These are phyloP conservation scores for Termitomyces sp. DNA, from an alignment of 768 basidiomycete genomes.

Conservation along the genomic window DNA sequence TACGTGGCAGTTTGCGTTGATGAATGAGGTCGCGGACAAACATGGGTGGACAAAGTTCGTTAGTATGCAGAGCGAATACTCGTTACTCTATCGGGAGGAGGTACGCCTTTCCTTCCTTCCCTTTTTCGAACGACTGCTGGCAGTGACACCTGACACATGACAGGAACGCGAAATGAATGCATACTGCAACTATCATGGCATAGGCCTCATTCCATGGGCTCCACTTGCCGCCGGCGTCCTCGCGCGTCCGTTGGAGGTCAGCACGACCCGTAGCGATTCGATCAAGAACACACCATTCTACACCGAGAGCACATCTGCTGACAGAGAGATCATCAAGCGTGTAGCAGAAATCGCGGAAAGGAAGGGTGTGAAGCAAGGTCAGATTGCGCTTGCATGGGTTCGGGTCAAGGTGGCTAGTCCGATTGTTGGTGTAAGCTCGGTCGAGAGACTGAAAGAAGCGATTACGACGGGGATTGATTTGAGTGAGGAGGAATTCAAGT, in stretches of 20 bases:
- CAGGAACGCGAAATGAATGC: slow-evolving; percentile 41
- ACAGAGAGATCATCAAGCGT: slow-evolving; percentile 28
- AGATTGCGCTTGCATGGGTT: slow-evolving; percentile 41
- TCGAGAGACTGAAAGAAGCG: slow-evolving; percentile 15
- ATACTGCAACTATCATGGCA: slow-evolving; percentile 43
- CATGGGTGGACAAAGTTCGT: slow-evolving; percentile 49
- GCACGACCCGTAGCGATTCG: slow-evolving; percentile 14
- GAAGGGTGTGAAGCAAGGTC: slow-evolving; percentile 36
- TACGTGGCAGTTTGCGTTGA: slow-evolving; percentile 37
- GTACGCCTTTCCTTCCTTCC: slow-evolving; percentile 4
- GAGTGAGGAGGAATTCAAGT: slow-evolving; percentile 35
- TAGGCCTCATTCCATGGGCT: slow-evolving; percentile 48
- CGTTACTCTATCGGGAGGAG: slow-evolving; percentile 50
- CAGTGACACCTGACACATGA: neutral
- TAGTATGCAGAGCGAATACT: slow-evolving; percentile 52
- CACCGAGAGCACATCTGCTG: slow-evolving; percentile 16
- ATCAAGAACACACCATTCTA: slow-evolving; percentile 17
- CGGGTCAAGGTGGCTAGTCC: slow-evolving; percentile 28
- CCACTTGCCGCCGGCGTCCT: slow-evolving; percentile 36
- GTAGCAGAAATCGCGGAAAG: slow-evolving; percentile 36
- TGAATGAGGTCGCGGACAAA: slow-evolving; percentile 39
- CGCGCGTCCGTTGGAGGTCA: slow-evolving; percentile 27
- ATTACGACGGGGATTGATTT: slow-evolving; percentile 21
- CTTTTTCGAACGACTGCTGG: neutral
- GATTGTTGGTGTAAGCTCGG: slow-evolving; percentile 20